Evolutionary conservation across 768 basidiomycete species (phyloP), one percentile per base, ranked within the genome.

Genomic region (Kwoniella dendrophila): DNA sequence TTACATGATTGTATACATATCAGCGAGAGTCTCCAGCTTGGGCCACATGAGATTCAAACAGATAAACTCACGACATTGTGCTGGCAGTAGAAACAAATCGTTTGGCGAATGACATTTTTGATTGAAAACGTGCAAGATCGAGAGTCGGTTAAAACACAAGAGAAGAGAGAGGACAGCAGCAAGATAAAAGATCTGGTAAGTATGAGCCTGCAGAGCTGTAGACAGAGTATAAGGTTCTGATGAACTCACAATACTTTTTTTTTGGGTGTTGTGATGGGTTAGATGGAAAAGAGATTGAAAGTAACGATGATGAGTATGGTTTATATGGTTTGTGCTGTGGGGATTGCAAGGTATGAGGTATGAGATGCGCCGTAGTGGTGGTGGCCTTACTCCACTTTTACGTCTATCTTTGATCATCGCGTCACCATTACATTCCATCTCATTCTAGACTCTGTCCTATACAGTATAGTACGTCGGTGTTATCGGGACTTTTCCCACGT

Each of bases 1-100:
- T 22, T 27, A 16, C 30, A 38, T 22, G 12, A 40, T 24, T n/a
- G n/a, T n/a, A n/a, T n/a, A n/a, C 27, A 55, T 12, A 24, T 18
- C 36, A 43, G 34, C 34, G 24, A 26, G n/a, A 38, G 5, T 6
- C 1, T 36, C 56, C 24, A 63, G 51, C 51, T 33, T 22, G 12
- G 33, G 18, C 47, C 26, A n/a, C 30, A 33, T 34, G 10, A 33
- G 22, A 29, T 18, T 0, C 14, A n/a, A 29, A 24, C 32, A 36
- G 27, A 16, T 26, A n/a, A 14, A 69, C 73, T 70, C 54, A 71
- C 71, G 74, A 69, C 74, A 75, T 75, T 30, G 63, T 70, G 64
- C 67, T 73, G 55, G 71, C 73, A n/a, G 74, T 66, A 34, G 69
- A 71, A 55, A 69, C 68, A 67, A 75, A 75, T 62, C 74, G 74